Percentiles rank a stretch among this genome's conserved stretches.
phyloP scores from a whole-genome alignment of 768 basidiomycete species.

The Suillus subluteus region DNA sequence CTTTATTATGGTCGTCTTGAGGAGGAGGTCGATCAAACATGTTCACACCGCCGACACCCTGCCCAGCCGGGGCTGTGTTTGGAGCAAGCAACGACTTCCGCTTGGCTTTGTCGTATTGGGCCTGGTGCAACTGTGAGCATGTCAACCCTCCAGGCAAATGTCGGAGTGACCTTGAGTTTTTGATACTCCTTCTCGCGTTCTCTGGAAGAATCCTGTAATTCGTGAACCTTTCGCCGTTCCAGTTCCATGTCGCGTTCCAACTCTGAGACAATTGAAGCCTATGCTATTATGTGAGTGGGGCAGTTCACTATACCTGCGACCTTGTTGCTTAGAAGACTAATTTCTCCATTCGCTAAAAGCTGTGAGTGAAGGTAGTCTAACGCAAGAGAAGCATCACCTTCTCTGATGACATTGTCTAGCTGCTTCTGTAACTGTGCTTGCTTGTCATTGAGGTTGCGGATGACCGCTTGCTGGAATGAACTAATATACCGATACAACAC shows the following conservation, averaged over 20 bases:
- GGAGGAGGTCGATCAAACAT: constrained; percentile 19
- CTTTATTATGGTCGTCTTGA: constrained; percentile 24
- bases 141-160: neutral
- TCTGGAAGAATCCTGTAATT: constrained; percentile 71
- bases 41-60: constrained; percentile 21
- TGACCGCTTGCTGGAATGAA: constrained; percentile 83
- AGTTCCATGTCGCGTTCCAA: constrained; percentile 80
- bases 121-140: constrained; percentile 40
- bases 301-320: constrained; percentile 50
- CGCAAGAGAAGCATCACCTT: constrained; percentile 54
- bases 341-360: constrained; percentile 72
- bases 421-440: constrained; percentile 84
- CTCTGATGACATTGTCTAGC: constrained; percentile 80
- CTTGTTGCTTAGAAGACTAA: constrained; percentile 71
- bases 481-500: constrained; percentile 10
- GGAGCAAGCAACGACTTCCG: constrained; percentile 75
- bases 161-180: constrained; percentile 67
- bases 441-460: constrained; percentile 81
- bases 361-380: neutral
- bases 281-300: neutral
- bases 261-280: constrained; percentile 44
- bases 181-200: constrained; percentile 88
- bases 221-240: constrained; percentile 73
- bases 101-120: constrained; percentile 82
- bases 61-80: constrained; percentile 22